Base-by-base conservation (phyloP, 2,329 filamentous ascomycete species). In the Pestalotiopsis sp. region DNA sequence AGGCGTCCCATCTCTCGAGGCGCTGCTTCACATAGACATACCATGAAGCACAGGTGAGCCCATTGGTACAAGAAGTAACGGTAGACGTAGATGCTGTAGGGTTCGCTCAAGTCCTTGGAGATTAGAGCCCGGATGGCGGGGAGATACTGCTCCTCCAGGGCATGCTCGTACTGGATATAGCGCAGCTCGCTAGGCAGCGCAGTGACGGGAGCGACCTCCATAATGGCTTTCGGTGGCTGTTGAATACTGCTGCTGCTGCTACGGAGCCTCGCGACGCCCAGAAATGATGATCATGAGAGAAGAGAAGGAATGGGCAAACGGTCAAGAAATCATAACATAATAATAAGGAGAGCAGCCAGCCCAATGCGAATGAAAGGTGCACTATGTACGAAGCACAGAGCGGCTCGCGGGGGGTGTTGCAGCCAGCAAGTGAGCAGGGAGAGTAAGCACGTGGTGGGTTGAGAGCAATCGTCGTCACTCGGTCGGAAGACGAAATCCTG, bases 1-100 rank as follows among this genome's bases (percentile, higher is more conserved):
- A 36, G 7, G 31, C 31, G 2, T 56, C 49, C 17, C 49, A 56
- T 17, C 17, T 56, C 49, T 56, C 17, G 23, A 17, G 31, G 31
- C 31, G 31, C 31, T 9, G 31, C 31, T 36, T 13, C 20, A 31
- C n/a, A 13, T 6, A 38, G 58, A 36, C 62, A 56, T 82, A 95
- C 94, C 90, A 98, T 93, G 81, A 94, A 98, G 81, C 96, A 99
- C n/a, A 99, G 84, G 77, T 98, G 92, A 4, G 93, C 93, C 96
- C 96, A 99, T 87, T 98, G 94, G 78, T 97, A 97, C 20, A 99
- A 85, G 76, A 99, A 99, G 80, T 99, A 99, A 39, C 96, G 91
- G 81, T 98, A 99, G 69, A 99, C 96, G 83, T 99, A 99, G 79
- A 99, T 98, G 82, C 95, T 98, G 81, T 99, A 99, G 1, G 96